Evolutionary conservation across 352 stramenopile genomes (phyloP), one percentile per base, ranked within the genome.

Genomic region (Globisporangium lucens): DNA sequence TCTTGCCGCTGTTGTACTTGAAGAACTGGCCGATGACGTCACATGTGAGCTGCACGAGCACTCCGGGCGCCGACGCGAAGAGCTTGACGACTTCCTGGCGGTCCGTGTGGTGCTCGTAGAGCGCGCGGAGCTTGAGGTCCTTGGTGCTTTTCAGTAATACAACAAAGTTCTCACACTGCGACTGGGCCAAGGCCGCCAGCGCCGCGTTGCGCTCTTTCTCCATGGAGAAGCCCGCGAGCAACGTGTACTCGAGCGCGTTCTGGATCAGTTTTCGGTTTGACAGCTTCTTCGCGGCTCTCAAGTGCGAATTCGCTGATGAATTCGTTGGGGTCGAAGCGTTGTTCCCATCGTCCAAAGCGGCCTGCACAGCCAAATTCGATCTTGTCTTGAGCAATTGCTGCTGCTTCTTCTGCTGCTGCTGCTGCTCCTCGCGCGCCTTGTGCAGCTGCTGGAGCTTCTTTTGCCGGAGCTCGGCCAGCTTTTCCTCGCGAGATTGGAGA

Each of bases 1-100:
- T 94, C 51, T 93, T 94, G 29, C 83, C 85, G 12, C 85, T 92
- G 56, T 90, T 94, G 75, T 94, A 93, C 58, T 87, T 88, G 67
- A 93, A 94, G 55, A 93, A 91, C 70, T 92, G 85, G 10, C 75
- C 78, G 35, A 93, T 82, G 17, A 73, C 60, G 5, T 77, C 75
- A 9, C 63, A 13, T 17, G 74, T 72, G 29, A 87, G 79, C 12
- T 73, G 56, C 17, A 64, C 65, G 0, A 75, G 72, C 12, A 75
- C 75, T 22, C 65, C 77, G 1, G 52, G 75, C 0, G 71, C 63
- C 22, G 86, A 41, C 6, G 77, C 75, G 58, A 78, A 90, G 20
- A 91, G 72, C 24, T 75, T 68, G 12, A 75, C 66, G 3, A 83
- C 78, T 4, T 66, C 74, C 27, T 79, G 69, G n/a, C 61, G 68